A percentile compares a stretch with the other conserved stretches of the same genome.
Conservation (phyloP, 805 yeast genomes). For the Kluyveromyces lactis region DNA sequence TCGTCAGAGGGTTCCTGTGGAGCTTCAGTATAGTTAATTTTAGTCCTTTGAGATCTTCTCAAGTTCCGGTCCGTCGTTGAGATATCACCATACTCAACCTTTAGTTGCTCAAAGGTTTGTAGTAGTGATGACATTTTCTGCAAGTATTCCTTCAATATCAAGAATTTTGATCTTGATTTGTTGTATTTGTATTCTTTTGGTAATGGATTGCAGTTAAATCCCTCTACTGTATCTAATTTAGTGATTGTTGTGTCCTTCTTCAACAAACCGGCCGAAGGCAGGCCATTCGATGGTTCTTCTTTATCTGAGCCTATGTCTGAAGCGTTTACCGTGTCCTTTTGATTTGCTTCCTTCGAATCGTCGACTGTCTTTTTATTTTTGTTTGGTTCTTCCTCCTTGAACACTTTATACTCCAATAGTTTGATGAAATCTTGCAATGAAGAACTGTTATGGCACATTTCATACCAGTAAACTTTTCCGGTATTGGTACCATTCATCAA, state of each 20-base stretch:
- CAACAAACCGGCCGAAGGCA: not conserved
- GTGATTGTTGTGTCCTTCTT: not conserved
- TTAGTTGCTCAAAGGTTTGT: constrained; percentile 55
- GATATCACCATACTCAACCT: constrained; percentile 43
- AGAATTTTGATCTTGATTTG: constrained; percentile 16
- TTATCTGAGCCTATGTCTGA: not conserved
- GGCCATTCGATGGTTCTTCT: not conserved
- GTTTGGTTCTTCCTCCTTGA: not conserved
- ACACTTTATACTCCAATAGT: constrained; percentile 15
- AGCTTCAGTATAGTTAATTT: constrained; percentile 13
- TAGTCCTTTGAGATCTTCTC: constrained; percentile 22
- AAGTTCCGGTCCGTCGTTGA: constrained; percentile 21
- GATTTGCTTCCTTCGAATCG: too few relatives aligned
- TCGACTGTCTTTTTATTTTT: not conserved
- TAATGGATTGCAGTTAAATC: constrained; percentile 15
- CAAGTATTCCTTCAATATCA: constrained; percentile 15
- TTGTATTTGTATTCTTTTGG: constrained; percentile 19
- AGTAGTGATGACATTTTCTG: constrained; percentile 33
- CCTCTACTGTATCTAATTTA: not conserved
- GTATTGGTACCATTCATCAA: constrained; percentile 5
- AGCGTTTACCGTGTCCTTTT: not conserved
- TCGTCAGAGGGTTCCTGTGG: constrained; percentile 4
- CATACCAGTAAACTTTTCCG: constrained; percentile 23
- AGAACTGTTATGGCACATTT: constrained; percentile 20
- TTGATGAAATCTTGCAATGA: constrained; percentile 18